A percentile compares a stretch with the other conserved stretches of the same genome.
phyloP scores from a whole-genome alignment of 768 basidiomycete genomes.

The Hirschioporus abietinus region DNA sequence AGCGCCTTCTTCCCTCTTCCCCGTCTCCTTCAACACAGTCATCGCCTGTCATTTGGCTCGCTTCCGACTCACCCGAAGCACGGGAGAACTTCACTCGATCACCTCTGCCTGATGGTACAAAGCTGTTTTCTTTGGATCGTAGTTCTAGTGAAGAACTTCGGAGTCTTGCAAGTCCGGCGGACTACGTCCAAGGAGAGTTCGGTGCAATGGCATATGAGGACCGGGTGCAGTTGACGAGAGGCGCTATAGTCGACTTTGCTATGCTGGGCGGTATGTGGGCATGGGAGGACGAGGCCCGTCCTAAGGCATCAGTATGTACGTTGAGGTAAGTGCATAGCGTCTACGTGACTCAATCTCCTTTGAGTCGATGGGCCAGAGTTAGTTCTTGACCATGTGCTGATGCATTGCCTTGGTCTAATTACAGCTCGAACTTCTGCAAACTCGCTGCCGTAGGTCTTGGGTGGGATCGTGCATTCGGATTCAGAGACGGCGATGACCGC shows the following conservation, averaged over 20 bases:
- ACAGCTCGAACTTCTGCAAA: slow-evolving; percentile 57
- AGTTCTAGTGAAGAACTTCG: slow-evolving; percentile 39
- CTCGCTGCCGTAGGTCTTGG: slow-evolving; percentile 56
- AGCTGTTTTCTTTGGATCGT: slow-evolving; percentile 40
- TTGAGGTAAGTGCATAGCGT: slow-evolving; percentile 37
- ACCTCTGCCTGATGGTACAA: slow-evolving; percentile 26
- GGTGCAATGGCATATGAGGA: slow-evolving; percentile 31
- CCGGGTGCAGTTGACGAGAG: slow-evolving; percentile 48
- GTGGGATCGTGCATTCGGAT: slow-evolving; percentile 60
- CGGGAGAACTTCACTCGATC: slow-evolving; percentile 36
- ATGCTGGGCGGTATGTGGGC: slow-evolving; percentile 60
- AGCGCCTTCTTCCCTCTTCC: slow-evolving; percentile 27
- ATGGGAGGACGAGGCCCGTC: slow-evolving; percentile 34
- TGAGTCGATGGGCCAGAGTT: slow-evolving; percentile 1
- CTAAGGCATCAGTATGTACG: slow-evolving; percentile 52
- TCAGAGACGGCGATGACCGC: slow-evolving; percentile 29
- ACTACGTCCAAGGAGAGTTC: slow-evolving; percentile 54
- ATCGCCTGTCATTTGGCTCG: slow-evolving; percentile 45
- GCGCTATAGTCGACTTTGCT: slow-evolving; percentile 67
- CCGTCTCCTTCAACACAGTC: slow-evolving; percentile 18
- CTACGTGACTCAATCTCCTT: slow-evolving; percentile 4
- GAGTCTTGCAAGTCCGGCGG: slow-evolving; percentile 42
- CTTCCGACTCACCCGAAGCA: slow-evolving; percentile 52
- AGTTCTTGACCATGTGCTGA: slow-evolving; percentile 3
- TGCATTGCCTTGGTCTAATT: slow-evolving; percentile 3